Evolutionary conservation across 164 flowering plant species (phyloP).

Genomic region (Piper betle): DNA sequence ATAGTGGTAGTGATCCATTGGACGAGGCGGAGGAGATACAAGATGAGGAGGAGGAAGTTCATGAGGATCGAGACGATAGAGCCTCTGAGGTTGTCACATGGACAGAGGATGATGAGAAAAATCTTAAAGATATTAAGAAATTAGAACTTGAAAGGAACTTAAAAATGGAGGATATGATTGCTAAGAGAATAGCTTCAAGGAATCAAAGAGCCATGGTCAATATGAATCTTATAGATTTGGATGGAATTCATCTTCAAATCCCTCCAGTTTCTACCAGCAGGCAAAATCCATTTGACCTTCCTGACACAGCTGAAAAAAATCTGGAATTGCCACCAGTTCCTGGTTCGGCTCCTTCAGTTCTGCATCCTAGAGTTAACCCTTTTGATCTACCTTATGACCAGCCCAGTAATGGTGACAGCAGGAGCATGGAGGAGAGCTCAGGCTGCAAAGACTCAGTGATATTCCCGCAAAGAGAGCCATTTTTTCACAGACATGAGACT

Average conservation of each 20-base stretch:
- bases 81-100: conserved; percentile 53
- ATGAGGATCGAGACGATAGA: conserved; percentile 31
- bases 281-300: conserved; percentile 69
- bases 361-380: conserved; percentile 61
- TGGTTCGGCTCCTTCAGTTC: conserved; percentile 78
- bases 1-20: conserved; percentile 25
- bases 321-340: conserved; percentile 60
- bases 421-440: conserved; percentile 30
- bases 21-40: conserved; percentile 32
- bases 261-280: conserved; percentile 55
- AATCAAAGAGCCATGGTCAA: conserved; percentile 38
- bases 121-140: conserved; percentile 68
- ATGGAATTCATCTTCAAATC: conserved; percentile 32
- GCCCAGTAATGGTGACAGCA: conserved; percentile 59
- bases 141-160: conserved; percentile 81
- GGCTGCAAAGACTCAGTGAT: conserved; percentile 42
- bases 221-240: conserved; percentile 76
- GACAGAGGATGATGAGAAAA: conserved; percentile 90
- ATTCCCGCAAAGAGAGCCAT: conserved; percentile 38
- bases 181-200: conserved; percentile 59
- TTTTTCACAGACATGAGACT: conserved; percentile 64
- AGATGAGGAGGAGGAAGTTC: conserved; percentile 40
- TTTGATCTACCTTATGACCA: conserved; percentile 82
- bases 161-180: conserved; percentile 72
- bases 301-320: conserved; percentile 34